Percentiles rank a stretch among this genome's conserved stretches.
Conservation (phyloP, 1,284 basidiomycete genomes). For the Trichosporon inkin region DNA sequence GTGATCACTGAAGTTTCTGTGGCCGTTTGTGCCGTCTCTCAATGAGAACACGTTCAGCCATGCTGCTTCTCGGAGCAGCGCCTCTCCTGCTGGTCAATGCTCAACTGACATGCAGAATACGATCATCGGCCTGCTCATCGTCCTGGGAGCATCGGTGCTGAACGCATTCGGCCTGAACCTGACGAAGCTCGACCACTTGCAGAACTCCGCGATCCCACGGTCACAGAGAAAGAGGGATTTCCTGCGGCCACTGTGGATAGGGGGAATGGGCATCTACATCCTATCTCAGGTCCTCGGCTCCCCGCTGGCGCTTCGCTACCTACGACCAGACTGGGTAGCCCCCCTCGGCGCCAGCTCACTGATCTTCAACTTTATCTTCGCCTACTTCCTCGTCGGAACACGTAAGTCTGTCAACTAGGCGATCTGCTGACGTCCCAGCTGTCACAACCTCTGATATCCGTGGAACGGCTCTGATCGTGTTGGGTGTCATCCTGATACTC, state of each 20-base stretch:
- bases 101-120: constrained; percentile 39
- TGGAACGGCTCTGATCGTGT: constrained; percentile 48
- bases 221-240: constrained; percentile 42
- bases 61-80: too few species aligned
- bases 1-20: background rate
- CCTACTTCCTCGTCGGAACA: constrained; percentile 50
- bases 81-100: background rate
- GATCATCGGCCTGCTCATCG: constrained; percentile 49
- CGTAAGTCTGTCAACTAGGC: constrained; percentile 31
- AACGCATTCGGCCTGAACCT: constrained; percentile 51
- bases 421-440: constrained; percentile 27
- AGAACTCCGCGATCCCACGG: constrained; percentile 43
- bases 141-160: constrained; percentile 42
- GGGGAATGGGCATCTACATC: constrained; percentile 51
- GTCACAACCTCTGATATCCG: constrained; percentile 48
- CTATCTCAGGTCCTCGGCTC: constrained; percentile 38
- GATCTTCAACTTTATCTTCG: constrained; percentile 52
- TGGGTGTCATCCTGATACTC: constrained; percentile 51
- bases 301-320: constrained; percentile 47
- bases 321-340: constrained; percentile 52
- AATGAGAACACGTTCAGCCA: too few species aligned
- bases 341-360: constrained; percentile 47
- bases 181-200: constrained; percentile 50
- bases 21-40: background rate
- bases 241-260: constrained; percentile 47